These are phyloP conservation scores for Purshia tridentata DNA, from an alignment of 306 rosid genomes.

Conservation along the genomic window DNA sequence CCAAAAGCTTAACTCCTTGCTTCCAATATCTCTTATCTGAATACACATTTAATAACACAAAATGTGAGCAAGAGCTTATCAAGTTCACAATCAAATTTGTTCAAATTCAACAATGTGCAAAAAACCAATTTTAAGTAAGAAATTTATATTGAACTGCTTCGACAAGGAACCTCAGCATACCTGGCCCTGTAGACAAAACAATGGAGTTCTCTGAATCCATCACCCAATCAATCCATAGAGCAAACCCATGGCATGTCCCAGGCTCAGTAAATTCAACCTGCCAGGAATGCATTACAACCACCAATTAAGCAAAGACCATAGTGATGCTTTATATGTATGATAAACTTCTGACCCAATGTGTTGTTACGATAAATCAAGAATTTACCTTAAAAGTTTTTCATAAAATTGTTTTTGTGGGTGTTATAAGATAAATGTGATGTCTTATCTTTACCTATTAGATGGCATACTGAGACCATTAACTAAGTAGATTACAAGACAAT, in stretches of 20 bases:
- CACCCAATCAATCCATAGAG: slow-evolving; percentile 88
- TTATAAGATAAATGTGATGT: not conserved
- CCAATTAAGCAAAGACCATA: slow-evolving; percentile 12
- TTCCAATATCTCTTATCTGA: slow-evolving; percentile 90
- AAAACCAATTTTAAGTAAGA: not conserved
- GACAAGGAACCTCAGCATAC: slow-evolving; percentile 36
- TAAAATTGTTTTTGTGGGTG: not conserved
- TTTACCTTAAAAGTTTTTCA: not conserved
- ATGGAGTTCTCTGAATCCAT: slow-evolving; percentile 64
- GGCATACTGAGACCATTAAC: not conserved
- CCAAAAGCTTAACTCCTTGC: slow-evolving; percentile 89
- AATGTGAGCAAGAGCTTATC: not conserved
- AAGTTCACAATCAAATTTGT: not conserved
- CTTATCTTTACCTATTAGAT: not conserved
- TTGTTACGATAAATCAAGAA: not conserved
- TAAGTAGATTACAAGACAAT: not conserved
- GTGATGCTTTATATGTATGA: not conserved
- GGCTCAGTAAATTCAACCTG: slow-evolving; percentile 60
- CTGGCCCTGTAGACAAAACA: slow-evolving; percentile 83
- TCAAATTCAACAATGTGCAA: not conserved
- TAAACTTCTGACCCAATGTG: not conserved
- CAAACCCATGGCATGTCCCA: slow-evolving; percentile 85
- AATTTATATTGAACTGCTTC: slow-evolving; percentile 1
- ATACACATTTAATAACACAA: slow-evolving; percentile 10
- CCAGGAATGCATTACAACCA: slow-evolving; percentile 23